Conservation (phyloP, 2,329 filamentous ascomycete species). For the Fusarium sambucinum region DNA sequence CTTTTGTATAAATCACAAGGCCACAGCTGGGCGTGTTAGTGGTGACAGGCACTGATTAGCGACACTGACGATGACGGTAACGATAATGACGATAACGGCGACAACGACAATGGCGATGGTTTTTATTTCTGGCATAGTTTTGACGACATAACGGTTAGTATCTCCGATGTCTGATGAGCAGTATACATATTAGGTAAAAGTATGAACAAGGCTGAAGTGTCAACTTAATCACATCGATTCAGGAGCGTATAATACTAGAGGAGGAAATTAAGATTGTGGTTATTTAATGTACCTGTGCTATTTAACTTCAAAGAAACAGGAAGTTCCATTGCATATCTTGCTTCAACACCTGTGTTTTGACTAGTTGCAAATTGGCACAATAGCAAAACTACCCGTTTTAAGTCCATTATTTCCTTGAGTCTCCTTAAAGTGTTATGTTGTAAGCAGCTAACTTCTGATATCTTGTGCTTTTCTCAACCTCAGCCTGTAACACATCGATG, state of each 20-base stretch:
- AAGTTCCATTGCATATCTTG: background rate
- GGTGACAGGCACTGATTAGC: too few species aligned
- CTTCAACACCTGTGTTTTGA: background rate
- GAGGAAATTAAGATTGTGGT: background rate
- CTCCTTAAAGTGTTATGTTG: background rate
- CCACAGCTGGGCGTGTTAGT: background rate
- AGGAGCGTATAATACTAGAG: background rate
- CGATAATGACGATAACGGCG: background rate
- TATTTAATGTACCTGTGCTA: background rate
- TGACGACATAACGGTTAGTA: background rate
- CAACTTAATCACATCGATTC: background rate
- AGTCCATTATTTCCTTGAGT: background rate
- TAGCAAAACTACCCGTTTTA: background rate
- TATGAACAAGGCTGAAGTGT: background rate
- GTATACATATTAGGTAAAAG: background rate
- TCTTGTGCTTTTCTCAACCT: slow-evolving; percentile 16
- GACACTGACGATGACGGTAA: background rate
- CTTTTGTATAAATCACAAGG: background rate
- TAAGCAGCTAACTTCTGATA: background rate
- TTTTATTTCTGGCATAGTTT: background rate
- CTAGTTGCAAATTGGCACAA: background rate
- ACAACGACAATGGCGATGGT: background rate
- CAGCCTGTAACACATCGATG: too few species aligned
- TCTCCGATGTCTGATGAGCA: background rate
- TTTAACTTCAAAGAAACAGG: background rate